Percentiles rank a stretch among this genome's conserved stretches.
These are phyloP conservation scores for Vitis labrusca DNA, from an alignment of 164 flowering plant species.

Conservation along the genomic window DNA sequence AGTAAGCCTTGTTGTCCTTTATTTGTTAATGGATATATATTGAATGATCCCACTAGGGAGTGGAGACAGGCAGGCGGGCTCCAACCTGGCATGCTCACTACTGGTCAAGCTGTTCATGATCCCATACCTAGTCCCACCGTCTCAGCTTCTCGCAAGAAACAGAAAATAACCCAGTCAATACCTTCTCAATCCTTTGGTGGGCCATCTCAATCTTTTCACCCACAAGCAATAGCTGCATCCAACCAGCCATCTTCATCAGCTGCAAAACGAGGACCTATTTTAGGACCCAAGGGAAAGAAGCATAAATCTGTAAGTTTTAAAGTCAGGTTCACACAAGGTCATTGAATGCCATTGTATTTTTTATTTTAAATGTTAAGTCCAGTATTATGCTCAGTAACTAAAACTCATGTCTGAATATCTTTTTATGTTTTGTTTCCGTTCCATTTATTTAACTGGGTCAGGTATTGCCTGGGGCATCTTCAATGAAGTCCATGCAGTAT, in stretches of 20 bases:
- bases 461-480: constrained; percentile 35
- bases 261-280: constrained; percentile 30
- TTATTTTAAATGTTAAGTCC: neutral
- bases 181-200: constrained; percentile 37
- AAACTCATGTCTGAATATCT: neutral
- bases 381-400: neutral
- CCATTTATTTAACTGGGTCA: constrained; percentile 16
- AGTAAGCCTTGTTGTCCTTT: neutral
- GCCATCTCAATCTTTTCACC: constrained; percentile 36
- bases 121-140: constrained; percentile 40
- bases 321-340: neutral
- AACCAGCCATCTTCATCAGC: constrained; percentile 37
- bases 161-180: constrained; percentile 29
- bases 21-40: constrained; percentile 2
- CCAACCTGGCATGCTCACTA: constrained; percentile 28
- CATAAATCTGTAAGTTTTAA: constrained; percentile 34
- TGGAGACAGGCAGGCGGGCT: constrained; percentile 38
- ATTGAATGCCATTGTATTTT: neutral
- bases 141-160: constrained; percentile 45
- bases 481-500: constrained; percentile 50
- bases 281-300: constrained; percentile 42
- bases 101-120: constrained; percentile 35
- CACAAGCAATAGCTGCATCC: constrained; percentile 27
- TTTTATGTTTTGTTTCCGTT: neutral
- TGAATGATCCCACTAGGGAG: constrained; percentile 26